Conservation (phyloP, 768 basidiomycete genomes). For the Tubosaeta brunneosetosa region DNA sequence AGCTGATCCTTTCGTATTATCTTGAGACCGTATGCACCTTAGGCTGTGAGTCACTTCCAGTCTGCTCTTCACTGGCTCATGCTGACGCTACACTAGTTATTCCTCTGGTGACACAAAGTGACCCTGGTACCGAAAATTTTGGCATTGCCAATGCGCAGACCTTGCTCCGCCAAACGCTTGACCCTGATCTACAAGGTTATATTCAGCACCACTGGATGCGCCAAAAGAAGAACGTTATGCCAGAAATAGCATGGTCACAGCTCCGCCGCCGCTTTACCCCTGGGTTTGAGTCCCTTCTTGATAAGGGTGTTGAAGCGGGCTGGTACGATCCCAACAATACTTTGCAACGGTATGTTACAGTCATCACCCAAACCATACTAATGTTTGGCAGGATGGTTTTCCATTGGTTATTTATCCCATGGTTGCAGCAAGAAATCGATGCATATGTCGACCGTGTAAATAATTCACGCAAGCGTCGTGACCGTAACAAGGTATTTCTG, state of each 20-base stretch:
- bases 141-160: slow-evolving; percentile 2
- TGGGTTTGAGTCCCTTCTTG: slow-evolving; percentile 34
- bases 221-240: slow-evolving; percentile 37
- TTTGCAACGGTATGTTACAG: not conserved
- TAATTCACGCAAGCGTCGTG: not conserved
- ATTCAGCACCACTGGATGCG: slow-evolving; percentile 40
- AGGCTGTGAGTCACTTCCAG: not conserved
- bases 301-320: slow-evolving; percentile 24
- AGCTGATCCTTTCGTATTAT: slow-evolving; percentile 1
- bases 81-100: not conserved
- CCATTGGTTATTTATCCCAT: not conserved
- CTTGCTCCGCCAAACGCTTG: slow-evolving; percentile 9
- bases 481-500: not conserved
- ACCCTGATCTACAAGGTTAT: slow-evolving; percentile 34
- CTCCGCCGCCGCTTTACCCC: slow-evolving; percentile 28
- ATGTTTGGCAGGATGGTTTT: not conserved
- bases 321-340: slow-evolving; percentile 23
- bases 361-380: no score
- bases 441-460: not conserved
- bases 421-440: not conserved
- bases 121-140: not conserved
- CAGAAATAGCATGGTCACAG: slow-evolving; percentile 40
- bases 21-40: not conserved
- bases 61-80: not conserved
- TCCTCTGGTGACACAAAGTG: not conserved